phyloP scores from a whole-genome alignment of 768 basidiomycete species.

The Tubosaeta sp. region DNA sequence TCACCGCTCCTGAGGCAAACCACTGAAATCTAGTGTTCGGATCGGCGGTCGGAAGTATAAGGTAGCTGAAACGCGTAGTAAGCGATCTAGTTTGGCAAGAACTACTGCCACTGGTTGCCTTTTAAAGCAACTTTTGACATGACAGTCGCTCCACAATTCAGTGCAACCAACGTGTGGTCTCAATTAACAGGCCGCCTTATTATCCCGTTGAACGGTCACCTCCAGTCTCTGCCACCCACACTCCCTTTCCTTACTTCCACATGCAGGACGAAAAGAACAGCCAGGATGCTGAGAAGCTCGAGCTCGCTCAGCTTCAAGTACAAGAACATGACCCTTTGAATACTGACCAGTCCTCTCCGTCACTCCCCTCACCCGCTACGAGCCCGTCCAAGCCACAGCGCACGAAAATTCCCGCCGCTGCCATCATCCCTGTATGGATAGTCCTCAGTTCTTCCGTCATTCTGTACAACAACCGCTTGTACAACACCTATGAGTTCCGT shows the following conservation, averaged over 20 bases:
- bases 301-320: constrained; percentile 15
- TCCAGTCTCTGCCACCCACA: not conserved
- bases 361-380: constrained; percentile 59
- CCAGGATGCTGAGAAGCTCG: constrained; percentile 16
- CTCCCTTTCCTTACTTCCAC: not conserved
- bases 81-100: too few species aligned
- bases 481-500: constrained; percentile 77
- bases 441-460: constrained; percentile 84
- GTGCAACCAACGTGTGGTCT: not conserved
- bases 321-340: constrained; percentile 11
- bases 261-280: constrained; percentile 28
- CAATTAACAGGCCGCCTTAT: not conserved
- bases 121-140: not conserved
- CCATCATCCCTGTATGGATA: constrained; percentile 93
- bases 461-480: constrained; percentile 92
- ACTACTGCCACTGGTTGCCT: too few species aligned
- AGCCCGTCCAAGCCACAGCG: constrained; percentile 40
- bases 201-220: not conserved
- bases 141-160: not conserved
- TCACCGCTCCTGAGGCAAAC: too few species aligned
- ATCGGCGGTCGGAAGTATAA: too few species aligned
- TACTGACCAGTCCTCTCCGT: constrained; percentile 3
- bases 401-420: constrained; percentile 55
- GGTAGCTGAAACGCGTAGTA: too few species aligned
- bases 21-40: too few species aligned